Evolutionary conservation across 352 stramenopile species (phyloP), one percentile per base, ranked within the genome.

Genomic region (Hyaloperonospora brassicae): DNA sequence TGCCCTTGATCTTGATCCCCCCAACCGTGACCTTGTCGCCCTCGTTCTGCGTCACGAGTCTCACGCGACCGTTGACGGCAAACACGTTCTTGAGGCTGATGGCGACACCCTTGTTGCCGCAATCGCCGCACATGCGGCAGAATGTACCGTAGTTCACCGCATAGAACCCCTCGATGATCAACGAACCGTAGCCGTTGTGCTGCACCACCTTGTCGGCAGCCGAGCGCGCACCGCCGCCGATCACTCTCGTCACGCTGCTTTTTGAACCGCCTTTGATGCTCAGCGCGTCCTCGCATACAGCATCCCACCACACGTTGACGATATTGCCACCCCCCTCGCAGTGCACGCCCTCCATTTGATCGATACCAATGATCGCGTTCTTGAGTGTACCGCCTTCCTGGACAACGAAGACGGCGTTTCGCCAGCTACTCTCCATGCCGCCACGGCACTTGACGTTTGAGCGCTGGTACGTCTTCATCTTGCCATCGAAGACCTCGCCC

Each of bases 341-440:
- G 49, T 66, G 59, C 2, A 66, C 53, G 10, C 40, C 40, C 17
- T 45, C 40, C 40, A 45, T 45, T 45, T 45, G 40, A 24, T 45
- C 21, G 9, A 54, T 82, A 68, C 73, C 73, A 30, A 84, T 79
- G 61, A 84, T 84, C 12, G 55, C 73, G 49, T 84, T 81, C 49
- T 75, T 72, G 17, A 84, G 66, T 7, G 67, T 82, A 2, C 61
- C 72, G 12, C 61, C 63, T 0, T 68, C 17, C 35, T 80, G 57
- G n/a, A 85, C 27, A 17, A 66, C n/a, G 52, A 85, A 85, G 11
- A 78, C 60, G 2, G 62, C 58, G 1, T 53, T 71, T 14, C 41
- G 59, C 7, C 43, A 50, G 9, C 45, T 47, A n/a, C 61, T 68
- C 31, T 77, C 65, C 35, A 48, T 55, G 17, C 76, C 62, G 0